Evolutionary conservation across 768 basidiomycete genomes (phyloP).

Genomic region (Coprinopsis marcescibilis): DNA sequence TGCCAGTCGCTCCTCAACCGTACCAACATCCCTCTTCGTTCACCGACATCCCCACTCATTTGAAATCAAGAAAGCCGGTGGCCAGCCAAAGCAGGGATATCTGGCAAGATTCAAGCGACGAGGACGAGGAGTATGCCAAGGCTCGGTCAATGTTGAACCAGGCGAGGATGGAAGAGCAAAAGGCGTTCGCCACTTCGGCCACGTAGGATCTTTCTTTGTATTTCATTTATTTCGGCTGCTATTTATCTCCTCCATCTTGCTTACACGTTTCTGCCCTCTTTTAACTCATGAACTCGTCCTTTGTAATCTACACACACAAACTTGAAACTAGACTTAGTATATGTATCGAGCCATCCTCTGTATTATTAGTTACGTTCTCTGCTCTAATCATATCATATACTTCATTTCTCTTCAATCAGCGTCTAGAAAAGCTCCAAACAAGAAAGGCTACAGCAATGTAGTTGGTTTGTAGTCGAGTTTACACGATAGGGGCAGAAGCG

Average conservation of each 20-base stretch:
- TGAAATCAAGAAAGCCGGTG: neutral
- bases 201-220: neutral
- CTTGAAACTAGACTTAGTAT: no score
- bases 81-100: constrained; percentile 10
- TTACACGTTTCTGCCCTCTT: no score
- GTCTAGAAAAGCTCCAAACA: no score
- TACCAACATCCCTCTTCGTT: constrained; percentile 4
- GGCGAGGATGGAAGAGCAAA: constrained; percentile 35
- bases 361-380: no score
- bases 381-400: no score
- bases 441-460: no score
- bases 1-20: constrained; percentile 13
- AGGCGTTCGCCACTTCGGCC: neutral
- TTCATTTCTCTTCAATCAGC: no score
- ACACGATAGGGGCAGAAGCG: no score
- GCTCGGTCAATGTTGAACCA: constrained; percentile 51
- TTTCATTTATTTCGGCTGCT: constrained; percentile 4
- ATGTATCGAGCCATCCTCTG: no score
- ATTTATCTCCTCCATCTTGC: no score
- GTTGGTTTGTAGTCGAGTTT: no score
- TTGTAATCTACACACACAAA: neutral
- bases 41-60: neutral
- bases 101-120: constrained; percentile 76
- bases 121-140: constrained; percentile 59
- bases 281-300: no score